These are phyloP conservation scores for Rhodotorula sp. DNA, from an alignment of 1,284 basidiomycete genomes.

Conservation along the genomic window DNA sequence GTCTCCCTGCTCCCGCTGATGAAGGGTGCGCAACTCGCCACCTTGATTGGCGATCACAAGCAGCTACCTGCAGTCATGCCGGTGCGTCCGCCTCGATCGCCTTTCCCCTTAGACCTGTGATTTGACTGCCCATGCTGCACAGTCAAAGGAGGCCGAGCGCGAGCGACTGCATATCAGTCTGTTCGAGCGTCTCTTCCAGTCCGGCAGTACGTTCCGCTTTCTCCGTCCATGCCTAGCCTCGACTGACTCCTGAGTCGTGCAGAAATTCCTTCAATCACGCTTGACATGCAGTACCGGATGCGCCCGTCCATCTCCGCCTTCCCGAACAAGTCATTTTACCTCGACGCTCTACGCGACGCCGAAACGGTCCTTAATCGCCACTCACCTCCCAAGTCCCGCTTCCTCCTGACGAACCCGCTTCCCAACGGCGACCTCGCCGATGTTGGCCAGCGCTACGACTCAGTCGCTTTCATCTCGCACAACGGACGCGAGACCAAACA, in stretches of 20 bases:
- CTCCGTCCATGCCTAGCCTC: neutral
- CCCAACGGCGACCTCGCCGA: neutral
- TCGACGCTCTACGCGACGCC: slow-evolving; percentile 46
- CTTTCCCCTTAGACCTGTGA: neutral
- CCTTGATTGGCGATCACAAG: slow-evolving; percentile 93
- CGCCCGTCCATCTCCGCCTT: slow-evolving; percentile 84
- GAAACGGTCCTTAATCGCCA: slow-evolving; percentile 63
- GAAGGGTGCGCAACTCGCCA: slow-evolving; percentile 82
- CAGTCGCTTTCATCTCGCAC: slow-evolving; percentile 70
- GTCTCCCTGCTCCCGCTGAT: slow-evolving; percentile 79
- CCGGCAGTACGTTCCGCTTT: slow-evolving; percentile 59
- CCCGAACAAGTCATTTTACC: slow-evolving; percentile 80
- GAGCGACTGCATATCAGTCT: slow-evolving; percentile 74
- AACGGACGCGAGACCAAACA: slow-evolving; percentile 62
- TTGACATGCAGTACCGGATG: slow-evolving; percentile 92
- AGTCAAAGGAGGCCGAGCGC: slow-evolving; percentile 62
- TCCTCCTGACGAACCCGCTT: slow-evolving; percentile 46
- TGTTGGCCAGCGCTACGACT: slow-evolving; percentile 6
- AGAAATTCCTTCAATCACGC: slow-evolving; percentile 75
- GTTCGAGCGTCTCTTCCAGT: slow-evolving; percentile 81
- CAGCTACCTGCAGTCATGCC: slow-evolving; percentile 89
- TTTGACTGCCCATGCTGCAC: neutral
- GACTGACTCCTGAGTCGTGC: slow-evolving; percentile 7
- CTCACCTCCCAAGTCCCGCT: slow-evolving; percentile 32
- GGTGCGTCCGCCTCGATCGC: slow-evolving; percentile 29